Base-by-base conservation (phyloP, 2,329 filamentous ascomycete genomes). In the Penicillium sp. region DNA sequence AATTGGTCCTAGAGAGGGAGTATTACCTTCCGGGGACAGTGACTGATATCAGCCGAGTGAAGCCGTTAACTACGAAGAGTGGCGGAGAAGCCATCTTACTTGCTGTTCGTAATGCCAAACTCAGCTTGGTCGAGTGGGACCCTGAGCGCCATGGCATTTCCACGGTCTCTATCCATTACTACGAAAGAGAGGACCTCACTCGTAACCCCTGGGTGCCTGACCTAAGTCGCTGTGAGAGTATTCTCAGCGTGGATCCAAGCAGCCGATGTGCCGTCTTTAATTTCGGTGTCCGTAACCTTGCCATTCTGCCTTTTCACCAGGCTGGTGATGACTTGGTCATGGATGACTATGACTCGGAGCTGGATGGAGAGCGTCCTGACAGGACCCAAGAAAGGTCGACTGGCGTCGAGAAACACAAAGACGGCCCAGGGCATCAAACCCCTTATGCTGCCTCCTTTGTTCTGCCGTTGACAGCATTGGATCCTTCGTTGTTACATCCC, bases 101-200 rank as follows among this genome's bases (percentile, higher is more conserved):
- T 52, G 88, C 90, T 0, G 88, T 93, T 74, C 88, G 88, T 67
- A 91, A 96, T 74, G 94, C 94, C 39, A 96, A 96, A 75, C 81
- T 97, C 67, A 95, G 89, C 72, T 79, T 99, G 71, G 81, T 96
- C 51, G 90, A 96, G 76, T 99, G 94, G 94, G 90, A 97, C 69
- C 85, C 90, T 8, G 85, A 88, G 69, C 85, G 84, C 61, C 81
- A 89, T 72, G 83, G 84, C 47, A 85, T 97, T 63, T 86, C 87
- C 63, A 97, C 93, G 48, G 84, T 94, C 58, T 97, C 93, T 47
- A 93, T 99, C 65, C 94, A 99, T 76, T 97, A 92, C 79, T 99
- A 97, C 75, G 94, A 99, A 72, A 89, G 94, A 70, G 92, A 96
- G 67, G 92, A 96, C 68, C 79, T 93, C 56, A 85, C 88, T 60